Conservation (phyloP, 2,329 filamentous ascomycete species). For the Botrytis cinerea region DNA sequence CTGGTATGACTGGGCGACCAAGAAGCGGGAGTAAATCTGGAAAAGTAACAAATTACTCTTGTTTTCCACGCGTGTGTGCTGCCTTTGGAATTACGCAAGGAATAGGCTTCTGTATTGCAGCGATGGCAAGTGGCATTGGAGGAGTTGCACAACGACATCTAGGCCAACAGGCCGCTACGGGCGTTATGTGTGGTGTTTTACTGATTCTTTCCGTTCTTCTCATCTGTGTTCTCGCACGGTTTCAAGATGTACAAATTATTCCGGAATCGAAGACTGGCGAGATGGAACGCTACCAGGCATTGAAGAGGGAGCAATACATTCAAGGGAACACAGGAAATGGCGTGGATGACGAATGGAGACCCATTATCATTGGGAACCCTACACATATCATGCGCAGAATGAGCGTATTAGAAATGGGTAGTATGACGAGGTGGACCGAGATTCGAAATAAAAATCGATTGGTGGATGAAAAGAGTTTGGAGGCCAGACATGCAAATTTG, state of each 20-base stretch:
- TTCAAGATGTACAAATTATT: constrained; percentile 67
- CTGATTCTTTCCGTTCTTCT: constrained; percentile 65
- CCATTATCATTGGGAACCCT: constrained; percentile 71
- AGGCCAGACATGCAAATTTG: constrained; percentile 40
- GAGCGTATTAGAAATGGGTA: constrained; percentile 70
- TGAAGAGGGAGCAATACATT: constrained; percentile 46
- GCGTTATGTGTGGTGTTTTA: constrained; percentile 67
- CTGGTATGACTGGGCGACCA: constrained; percentile 64
- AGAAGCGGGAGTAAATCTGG: constrained; percentile 46
- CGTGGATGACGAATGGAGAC: constrained; percentile 59
- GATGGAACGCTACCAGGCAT: constrained; percentile 54
- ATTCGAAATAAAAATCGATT: constrained; percentile 63
- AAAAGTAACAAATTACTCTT: constrained; percentile 70
- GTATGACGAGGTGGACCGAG: constrained; percentile 70
- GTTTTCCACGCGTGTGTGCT: constrained; percentile 71
- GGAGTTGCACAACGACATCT: constrained; percentile 66
- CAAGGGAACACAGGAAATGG: constrained; percentile 35
- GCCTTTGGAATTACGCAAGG: constrained; percentile 71
- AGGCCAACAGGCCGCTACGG: constrained; percentile 68
- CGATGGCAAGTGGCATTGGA: constrained; percentile 66
- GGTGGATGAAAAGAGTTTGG: constrained; percentile 48
- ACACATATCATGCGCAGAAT: constrained; percentile 67
- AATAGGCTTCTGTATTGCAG: constrained; percentile 69
- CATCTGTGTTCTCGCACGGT: constrained; percentile 62
- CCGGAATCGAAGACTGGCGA: constrained; percentile 59